These are phyloP conservation scores for Yarrowia osloensis DNA, from an alignment of 805 yeast species.

Conservation along the genomic window DNA sequence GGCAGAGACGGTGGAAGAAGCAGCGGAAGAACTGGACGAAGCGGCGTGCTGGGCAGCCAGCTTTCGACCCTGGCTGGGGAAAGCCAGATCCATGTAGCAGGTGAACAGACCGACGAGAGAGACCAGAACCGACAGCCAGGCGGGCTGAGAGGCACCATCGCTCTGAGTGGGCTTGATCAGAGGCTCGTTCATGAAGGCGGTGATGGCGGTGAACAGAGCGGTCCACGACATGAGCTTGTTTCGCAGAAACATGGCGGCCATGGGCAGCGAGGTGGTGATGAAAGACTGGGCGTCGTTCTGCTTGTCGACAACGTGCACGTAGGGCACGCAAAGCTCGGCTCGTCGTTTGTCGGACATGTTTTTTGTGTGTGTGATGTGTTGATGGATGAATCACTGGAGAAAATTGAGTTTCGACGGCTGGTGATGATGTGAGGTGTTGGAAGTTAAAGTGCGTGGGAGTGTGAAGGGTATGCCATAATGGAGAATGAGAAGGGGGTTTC, in stretches of 20 bases:
- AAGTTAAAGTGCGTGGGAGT: not conserved
- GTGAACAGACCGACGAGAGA: slow-evolving; percentile 42
- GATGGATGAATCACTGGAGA: not conserved
- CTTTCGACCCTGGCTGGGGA: slow-evolving; percentile 36
- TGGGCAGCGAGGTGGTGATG: slow-evolving; percentile 42
- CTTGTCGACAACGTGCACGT: slow-evolving; percentile 30
- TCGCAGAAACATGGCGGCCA: slow-evolving; percentile 46
- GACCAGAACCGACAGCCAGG: slow-evolving; percentile 39
- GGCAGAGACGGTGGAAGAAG: slow-evolving; percentile 2
- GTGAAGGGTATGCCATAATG: not conserved
- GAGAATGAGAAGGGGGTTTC: not conserved
- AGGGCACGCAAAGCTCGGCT: slow-evolving; percentile 30
- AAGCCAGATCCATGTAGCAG: slow-evolving; percentile 43
- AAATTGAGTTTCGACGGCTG: slow-evolving; percentile 12
- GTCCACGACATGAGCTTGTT: slow-evolving; percentile 45
- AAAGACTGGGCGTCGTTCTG: slow-evolving; percentile 32
- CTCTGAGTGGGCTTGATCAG: slow-evolving; percentile 24
- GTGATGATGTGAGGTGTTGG: slow-evolving; percentile 20
- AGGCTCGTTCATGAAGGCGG: slow-evolving; percentile 42
- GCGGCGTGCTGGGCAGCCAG: slow-evolving; percentile 24
- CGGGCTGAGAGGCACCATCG: slow-evolving; percentile 36
- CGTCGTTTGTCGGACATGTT: slow-evolving; percentile 29
- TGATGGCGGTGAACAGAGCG: slow-evolving; percentile 43
- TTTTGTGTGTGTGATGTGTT: not conserved
- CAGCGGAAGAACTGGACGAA: not conserved